Base-by-base conservation (phyloP, 1,284 basidiomycete species). In the Thelephora terrestris region DNA sequence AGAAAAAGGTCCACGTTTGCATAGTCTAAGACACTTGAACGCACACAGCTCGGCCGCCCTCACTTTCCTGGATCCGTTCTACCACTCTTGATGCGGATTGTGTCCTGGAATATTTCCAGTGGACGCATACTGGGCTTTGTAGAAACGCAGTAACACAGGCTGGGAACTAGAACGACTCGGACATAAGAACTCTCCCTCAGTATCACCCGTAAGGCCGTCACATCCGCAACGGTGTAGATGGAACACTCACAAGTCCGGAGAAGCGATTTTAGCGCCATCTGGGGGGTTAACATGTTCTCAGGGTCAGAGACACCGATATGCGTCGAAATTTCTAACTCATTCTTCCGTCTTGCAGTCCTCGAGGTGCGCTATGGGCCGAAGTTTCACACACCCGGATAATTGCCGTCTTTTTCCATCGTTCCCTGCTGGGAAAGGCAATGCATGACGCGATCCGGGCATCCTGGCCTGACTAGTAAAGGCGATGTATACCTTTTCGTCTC, bases 261-360 rank as follows among this genome's bases (percentile, higher is more conserved):
- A 90, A 53, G 82, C 75, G 0, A 79, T 93, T 42, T 96, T 23
- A 76, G 88, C 44, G 77, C 84, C 60, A 71, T 96, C 3, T n/a
- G 91, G 89, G 27, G 89, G 95, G 62, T 86, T 97, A 40, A 76
- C 88, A 45, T 95, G 92, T 65, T 91, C 96, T 57, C 93, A 97
- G 79, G 92, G 92, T 87, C 51, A 53, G 50, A 7, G 2, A 10
- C 17, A 12, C 17, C 20, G 7, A 43, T 34, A 17, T 35, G 16
- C 17, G 16, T 37, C 38, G 7, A 12, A 43, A 45, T 17, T 39
- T 46, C 43, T 38, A 20, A 49, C 42, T 45, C 50, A 50, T 47
- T 34, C 50, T 37, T 47, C 34, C 37, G 16, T 46, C 44, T 37
- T 29, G 14, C 55, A 96, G 64, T 81, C 81, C 16, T 81, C 85